Percentiles rank a stretch among this genome's conserved stretches.
Evolutionary conservation across 345 rosid species (phyloP).

Genomic region (Trapa incisa): DNA sequence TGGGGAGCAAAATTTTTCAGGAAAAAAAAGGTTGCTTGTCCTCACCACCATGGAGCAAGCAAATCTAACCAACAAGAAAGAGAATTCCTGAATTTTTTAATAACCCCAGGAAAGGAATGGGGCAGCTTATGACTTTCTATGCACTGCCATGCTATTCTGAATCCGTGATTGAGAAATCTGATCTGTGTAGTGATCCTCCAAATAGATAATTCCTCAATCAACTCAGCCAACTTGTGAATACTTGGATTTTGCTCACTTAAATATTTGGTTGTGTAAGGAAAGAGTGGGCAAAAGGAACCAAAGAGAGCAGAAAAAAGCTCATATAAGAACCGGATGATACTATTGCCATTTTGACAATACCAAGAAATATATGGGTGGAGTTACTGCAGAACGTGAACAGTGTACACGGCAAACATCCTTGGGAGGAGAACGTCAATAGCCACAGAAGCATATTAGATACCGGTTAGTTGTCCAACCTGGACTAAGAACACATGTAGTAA

Average conservation of each 20-base stretch:
- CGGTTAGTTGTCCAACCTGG: background rate
- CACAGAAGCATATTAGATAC: background rate
- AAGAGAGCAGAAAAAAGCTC: background rate
- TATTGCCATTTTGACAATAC: conserved; percentile 6
- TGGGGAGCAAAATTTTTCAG: background rate
- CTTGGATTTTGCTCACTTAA: background rate
- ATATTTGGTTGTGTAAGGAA: background rate
- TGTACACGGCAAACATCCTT: background rate
- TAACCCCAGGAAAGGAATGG: background rate
- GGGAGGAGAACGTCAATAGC: background rate
- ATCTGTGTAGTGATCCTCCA: too few relatives aligned
- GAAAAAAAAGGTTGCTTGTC: conserved; percentile 9
- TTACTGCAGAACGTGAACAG: conserved; percentile 2
- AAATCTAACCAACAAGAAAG: conserved; percentile 5
- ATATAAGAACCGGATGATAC: conserved; percentile 4
- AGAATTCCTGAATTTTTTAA: background rate
- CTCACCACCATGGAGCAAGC: background rate
- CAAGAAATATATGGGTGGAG: background rate
- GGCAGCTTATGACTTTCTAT: background rate
- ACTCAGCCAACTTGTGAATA: background rate
- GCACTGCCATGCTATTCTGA: conserved; percentile 1
- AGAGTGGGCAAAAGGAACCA: background rate
- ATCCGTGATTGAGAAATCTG: background rate
- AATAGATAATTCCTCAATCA: too few relatives aligned
- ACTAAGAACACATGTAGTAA: background rate